A percentile compares a stretch with the other conserved stretches of the same genome.
Evolutionary conservation across 305 asterid species (phyloP).

Genomic region (Solanum hybrid): DNA sequence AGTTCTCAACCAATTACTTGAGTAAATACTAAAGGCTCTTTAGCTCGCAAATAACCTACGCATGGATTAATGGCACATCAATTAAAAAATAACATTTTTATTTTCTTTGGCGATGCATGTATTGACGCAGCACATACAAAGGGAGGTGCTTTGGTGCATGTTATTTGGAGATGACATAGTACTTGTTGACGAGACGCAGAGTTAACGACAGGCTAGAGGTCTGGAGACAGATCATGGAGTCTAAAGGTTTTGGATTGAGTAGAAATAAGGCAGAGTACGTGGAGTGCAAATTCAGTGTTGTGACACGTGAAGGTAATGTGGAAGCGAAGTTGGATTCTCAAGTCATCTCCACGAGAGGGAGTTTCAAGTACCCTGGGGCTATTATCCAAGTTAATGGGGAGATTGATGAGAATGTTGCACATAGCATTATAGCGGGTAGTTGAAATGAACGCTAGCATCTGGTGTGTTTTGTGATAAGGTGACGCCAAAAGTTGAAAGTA

Average conservation of each 20-base stretch:
- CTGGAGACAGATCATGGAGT: neutral
- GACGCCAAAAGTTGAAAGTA: neutral
- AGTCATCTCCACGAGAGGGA: neutral
- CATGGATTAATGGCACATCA: neutral
- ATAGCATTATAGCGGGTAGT: neutral
- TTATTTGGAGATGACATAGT: neutral
- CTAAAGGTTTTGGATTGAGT: neutral
- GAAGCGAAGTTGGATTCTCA: neutral
- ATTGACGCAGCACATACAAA: neutral
- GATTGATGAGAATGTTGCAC: neutral
- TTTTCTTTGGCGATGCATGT: neutral
- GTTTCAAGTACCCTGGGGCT: neutral
- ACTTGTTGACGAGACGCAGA: neutral
- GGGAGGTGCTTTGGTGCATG: neutral
- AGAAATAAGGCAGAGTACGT: neutral
- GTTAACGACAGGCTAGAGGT: neutral
- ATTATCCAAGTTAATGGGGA: neutral
- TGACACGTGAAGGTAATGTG: neutral
- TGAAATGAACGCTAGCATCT: neutral
- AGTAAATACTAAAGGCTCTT: neutral
- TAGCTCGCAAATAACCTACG: neutral
- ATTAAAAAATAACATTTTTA: neutral
- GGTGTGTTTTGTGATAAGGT: neutral
- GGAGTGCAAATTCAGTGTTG: neutral
- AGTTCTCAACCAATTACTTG: neutral